These are phyloP conservation scores for Pseudogymnoascus sp. DNA, from an alignment of 2,329 filamentous ascomycete genomes.

Conservation along the genomic window DNA sequence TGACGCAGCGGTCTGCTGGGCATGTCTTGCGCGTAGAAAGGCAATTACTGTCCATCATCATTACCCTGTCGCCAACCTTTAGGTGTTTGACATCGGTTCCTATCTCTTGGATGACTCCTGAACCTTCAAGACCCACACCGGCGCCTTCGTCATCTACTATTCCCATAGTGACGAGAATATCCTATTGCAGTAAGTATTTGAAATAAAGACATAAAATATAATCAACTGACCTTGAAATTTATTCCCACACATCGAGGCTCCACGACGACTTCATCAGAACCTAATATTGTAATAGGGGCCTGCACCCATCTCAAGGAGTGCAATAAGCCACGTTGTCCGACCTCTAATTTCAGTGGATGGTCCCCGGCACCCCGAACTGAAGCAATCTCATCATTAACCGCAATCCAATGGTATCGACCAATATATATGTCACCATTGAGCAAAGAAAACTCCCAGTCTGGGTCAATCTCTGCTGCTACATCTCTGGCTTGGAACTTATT, in stretches of 20 bases:
- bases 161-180: constrained; percentile 15
- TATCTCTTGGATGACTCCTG: constrained; percentile 18
- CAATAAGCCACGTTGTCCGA: constrained; percentile 16
- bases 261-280: constrained; percentile 13
- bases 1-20: constrained; percentile 12
- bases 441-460: constrained; percentile 26
- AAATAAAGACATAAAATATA: neutral
- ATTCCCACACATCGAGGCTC: constrained; percentile 12
- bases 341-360: constrained; percentile 11
- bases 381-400: constrained; percentile 13
- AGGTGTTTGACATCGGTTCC: constrained; percentile 20
- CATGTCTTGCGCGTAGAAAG: constrained; percentile 13
- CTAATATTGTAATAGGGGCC: neutral
- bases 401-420: constrained; percentile 18
- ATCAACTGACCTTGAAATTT: constrained; percentile 18
- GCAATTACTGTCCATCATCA: constrained; percentile 10
- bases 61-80: constrained; percentile 20
- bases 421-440: constrained; percentile 20
- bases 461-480: constrained; percentile 10
- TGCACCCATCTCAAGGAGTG: constrained; percentile 16
- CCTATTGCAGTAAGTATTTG: neutral
- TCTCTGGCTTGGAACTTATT: constrained; percentile 11
- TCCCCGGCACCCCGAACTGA: neutral
- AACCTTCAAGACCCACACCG: neutral
- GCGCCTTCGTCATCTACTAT: constrained; percentile 30